phyloP scores from a whole-genome alignment of 2,329 filamentous ascomycete species.

The Thermothelomyces thermophilus region DNA sequence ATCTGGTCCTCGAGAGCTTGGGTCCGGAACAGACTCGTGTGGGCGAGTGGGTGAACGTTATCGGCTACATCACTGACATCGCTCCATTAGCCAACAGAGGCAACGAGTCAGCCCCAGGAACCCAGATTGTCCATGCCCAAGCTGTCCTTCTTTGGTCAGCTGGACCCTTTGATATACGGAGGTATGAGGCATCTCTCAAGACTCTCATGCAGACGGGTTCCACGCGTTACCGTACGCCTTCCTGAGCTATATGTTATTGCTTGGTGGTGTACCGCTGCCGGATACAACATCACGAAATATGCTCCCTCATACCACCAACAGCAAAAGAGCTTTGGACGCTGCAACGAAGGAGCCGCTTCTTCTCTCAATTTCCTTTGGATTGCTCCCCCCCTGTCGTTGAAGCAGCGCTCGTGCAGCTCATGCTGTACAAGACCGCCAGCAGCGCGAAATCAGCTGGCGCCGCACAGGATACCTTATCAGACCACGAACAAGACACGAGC shows the following conservation, averaged over 20 bases:
- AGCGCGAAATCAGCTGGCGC: constrained; percentile 3
- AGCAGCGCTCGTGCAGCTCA: not conserved
- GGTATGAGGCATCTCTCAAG: constrained; percentile 59
- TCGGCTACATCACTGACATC: constrained; percentile 61
- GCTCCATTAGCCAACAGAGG: constrained; percentile 7
- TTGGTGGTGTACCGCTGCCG: not conserved
- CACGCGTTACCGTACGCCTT: not conserved
- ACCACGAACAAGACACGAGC: not conserved
- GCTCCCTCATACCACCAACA: not conserved
- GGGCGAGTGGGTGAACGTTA: constrained; percentile 84
- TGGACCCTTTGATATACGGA: constrained; percentile 61
- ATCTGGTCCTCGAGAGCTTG: constrained; percentile 61
- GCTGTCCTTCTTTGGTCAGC: constrained; percentile 73
- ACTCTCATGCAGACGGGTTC: constrained; percentile 1
- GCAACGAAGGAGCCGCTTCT: not conserved
- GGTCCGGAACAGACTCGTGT: constrained; percentile 56
- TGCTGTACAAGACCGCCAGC: not conserved
- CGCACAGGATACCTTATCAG: constrained; percentile 20
- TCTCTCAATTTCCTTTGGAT: too few relatives aligned
- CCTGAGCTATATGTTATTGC: not conserved
- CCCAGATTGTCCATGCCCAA: constrained; percentile 49
- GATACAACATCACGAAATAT: not conserved
- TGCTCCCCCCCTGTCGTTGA: not conserved
- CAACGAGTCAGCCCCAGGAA: not conserved
- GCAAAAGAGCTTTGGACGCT: not conserved